phyloP scores from a whole-genome alignment of 352 stramenopile species.

The Globisporangium uncinulatum region DNA sequence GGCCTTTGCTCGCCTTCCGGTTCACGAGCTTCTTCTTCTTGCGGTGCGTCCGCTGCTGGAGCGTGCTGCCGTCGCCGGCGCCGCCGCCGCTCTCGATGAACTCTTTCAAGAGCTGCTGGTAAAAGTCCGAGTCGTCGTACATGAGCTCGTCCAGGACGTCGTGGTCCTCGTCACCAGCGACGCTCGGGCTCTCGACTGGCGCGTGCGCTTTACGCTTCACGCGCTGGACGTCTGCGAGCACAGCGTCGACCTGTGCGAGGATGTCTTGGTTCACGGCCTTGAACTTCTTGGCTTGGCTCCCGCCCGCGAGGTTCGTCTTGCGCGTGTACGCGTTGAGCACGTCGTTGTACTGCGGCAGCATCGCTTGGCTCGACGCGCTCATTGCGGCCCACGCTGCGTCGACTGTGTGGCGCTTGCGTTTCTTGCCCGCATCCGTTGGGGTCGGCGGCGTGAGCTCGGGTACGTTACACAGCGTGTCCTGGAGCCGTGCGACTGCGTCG shows the following conservation, averaged over 20 bases:
- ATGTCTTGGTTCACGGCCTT: slow-evolving; percentile 87
- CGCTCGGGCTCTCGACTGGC: slow-evolving; percentile 32
- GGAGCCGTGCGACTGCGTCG: slow-evolving; percentile 45
- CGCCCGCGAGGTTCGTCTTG: slow-evolving; percentile 62
- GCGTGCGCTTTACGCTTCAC: slow-evolving; percentile 83
- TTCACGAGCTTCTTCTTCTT: slow-evolving; percentile 89
- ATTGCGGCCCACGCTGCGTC: slow-evolving; percentile 58
- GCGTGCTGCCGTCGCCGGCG: slow-evolving; percentile 26
- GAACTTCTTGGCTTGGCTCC: slow-evolving; percentile 79
- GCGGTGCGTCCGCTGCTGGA: slow-evolving; percentile 52
- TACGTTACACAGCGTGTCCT: slow-evolving; percentile 66
- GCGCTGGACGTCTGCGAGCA: slow-evolving; percentile 75
- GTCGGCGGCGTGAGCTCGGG: slow-evolving; percentile 30
- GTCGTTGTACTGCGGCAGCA: slow-evolving; percentile 73
- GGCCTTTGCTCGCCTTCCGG: slow-evolving; percentile 84
- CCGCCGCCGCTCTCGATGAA: slow-evolving; percentile 79
- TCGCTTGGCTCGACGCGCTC: slow-evolving; percentile 26
- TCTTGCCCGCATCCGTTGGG: slow-evolving; percentile 31
- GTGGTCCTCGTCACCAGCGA: slow-evolving; percentile 29
- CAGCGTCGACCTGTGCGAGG: slow-evolving; percentile 75
- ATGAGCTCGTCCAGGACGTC: slow-evolving; percentile 73
- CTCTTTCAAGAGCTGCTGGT: slow-evolving; percentile 81
- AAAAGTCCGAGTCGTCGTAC: slow-evolving; percentile 69
- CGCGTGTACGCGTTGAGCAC: slow-evolving; percentile 78
- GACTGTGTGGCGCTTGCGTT: slow-evolving; percentile 46